phyloP scores from a whole-genome alignment of 768 basidiomycete genomes.

The Daedaleopsis sinensis region DNA sequence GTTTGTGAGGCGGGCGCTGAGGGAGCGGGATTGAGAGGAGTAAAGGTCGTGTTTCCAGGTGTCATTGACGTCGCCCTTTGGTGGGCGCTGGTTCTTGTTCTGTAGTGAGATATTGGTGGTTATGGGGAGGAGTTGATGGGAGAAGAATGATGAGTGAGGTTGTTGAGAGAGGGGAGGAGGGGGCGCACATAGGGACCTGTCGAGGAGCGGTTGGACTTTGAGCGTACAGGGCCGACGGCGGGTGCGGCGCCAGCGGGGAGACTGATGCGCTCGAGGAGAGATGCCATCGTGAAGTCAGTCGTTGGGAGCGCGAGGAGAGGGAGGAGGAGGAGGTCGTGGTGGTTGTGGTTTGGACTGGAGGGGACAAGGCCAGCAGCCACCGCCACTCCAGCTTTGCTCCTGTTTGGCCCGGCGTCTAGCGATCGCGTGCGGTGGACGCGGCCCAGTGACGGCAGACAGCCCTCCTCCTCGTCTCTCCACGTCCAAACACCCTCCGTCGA shows the following conservation, averaged over 20 bases:
- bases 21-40: conserved; percentile 31
- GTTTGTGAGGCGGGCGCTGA: conserved; percentile 58
- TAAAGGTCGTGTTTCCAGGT: conserved; percentile 77
- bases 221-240: conserved; percentile 26
- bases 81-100: conserved; percentile 50
- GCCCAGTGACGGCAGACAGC: no score
- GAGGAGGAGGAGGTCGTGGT: background rate
- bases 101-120: conserved; percentile 1
- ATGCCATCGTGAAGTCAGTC: conserved; percentile 45
- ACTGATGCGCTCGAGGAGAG: conserved; percentile 59
- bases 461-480: no score
- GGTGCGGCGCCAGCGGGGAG: conserved; percentile 7
- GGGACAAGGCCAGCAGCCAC: background rate
- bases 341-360: background rate
- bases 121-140: background rate
- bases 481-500: background rate
- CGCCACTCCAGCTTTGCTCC: background rate
- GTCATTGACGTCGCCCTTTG: conserved; percentile 67
- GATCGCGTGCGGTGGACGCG: background rate
- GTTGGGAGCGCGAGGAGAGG: background rate
- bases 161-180: conserved; percentile 3
- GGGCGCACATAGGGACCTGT: conserved; percentile 28
- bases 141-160: background rate
- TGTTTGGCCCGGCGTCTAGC: background rate
- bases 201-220: conserved; percentile 21